Evolutionary conservation across 2,329 filamentous ascomycete genomes (phyloP), one percentile per base, ranked within the genome.

Genomic region (Aciculosporium take): DNA sequence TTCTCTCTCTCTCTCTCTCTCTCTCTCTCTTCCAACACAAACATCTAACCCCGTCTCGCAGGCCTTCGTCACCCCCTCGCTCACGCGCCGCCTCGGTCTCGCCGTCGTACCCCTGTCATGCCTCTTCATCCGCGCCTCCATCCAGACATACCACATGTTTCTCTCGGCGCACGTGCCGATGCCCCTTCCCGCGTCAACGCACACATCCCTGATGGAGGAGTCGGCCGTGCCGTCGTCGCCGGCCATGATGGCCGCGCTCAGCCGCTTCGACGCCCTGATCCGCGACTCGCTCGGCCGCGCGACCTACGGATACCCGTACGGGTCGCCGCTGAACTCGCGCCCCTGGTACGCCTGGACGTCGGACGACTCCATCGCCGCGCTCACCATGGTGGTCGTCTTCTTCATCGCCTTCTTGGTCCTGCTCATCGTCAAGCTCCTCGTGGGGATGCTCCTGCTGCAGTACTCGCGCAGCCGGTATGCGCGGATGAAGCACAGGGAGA

Each of bases 101-200:
- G 91, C 91, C 0, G 81, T 96, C 24, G 83, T 98, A 36, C 91
- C 91, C 0, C 70, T 98, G 0, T 89, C 88, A 1, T 96, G 88
- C 51, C 77, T 98, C 37, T 95, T 98, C 61, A 91, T 98, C 58
- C 79, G 93, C 33, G 86, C 93, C 36, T 88, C 85, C 1, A 74
- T 96, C 33, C 91, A 98, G 58, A 95, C 89, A 6, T 98, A 96
- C 61, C 84, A 95, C 62, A 96, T 96, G 89, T 94, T 96, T 55
- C 73, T 96, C 12, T 84, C 88, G 3, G 88, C 85, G 0, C 81
- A 94, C 53, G 71, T 95, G 27, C 82, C 86, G 0, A 74, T 82
- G 7, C 84, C 85, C 0, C 68, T 85, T 0, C 67, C 74, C 21
- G 67, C 79, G 21, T 77, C 79, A 3, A 67, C 76, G 23, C 73